Percentiles rank a stretch among this genome's conserved stretches.
These are phyloP conservation scores for Truncatella angustata DNA, from an alignment of 2,329 filamentous ascomycete species.

Conservation along the genomic window DNA sequence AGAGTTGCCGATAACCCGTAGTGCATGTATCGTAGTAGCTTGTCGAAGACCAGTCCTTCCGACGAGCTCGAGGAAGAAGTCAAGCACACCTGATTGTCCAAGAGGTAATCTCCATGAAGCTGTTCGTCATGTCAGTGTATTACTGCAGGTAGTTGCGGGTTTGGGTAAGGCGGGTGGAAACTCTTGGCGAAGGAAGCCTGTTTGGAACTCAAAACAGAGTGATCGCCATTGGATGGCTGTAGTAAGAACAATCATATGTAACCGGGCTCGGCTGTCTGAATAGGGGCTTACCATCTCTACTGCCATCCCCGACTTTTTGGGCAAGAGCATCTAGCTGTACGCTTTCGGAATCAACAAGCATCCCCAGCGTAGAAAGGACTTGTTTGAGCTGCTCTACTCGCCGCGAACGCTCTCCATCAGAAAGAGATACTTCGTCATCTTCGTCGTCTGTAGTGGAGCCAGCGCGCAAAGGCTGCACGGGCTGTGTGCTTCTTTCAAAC, in stretches of 20 bases:
- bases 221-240: neutral
- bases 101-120: constrained; percentile 56
- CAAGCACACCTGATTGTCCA: constrained; percentile 56
- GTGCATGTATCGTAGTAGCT: constrained; percentile 49
- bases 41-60: constrained; percentile 35
- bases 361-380: constrained; percentile 36
- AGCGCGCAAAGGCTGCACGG: constrained; percentile 10
- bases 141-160: too few relatives aligned
- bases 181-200: neutral
- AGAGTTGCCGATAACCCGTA: constrained; percentile 60
- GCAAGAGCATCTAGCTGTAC: constrained; percentile 44
- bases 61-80: constrained; percentile 52
- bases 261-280: neutral
- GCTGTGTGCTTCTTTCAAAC: constrained; percentile 31
- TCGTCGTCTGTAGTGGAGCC: constrained; percentile 25
- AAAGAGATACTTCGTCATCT: constrained; percentile 14
- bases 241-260: neutral
- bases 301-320: constrained; percentile 53
- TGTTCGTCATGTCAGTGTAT: constrained; percentile 28
- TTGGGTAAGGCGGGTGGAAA: too few relatives aligned
- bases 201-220: neutral
- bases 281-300: constrained; percentile 49
- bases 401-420: constrained; percentile 14
- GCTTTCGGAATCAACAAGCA: constrained; percentile 39
- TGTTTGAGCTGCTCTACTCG: constrained; percentile 28